Base-by-base conservation (phyloP, 257 asterid species). In the Gynochthodes officinalis region DNA sequence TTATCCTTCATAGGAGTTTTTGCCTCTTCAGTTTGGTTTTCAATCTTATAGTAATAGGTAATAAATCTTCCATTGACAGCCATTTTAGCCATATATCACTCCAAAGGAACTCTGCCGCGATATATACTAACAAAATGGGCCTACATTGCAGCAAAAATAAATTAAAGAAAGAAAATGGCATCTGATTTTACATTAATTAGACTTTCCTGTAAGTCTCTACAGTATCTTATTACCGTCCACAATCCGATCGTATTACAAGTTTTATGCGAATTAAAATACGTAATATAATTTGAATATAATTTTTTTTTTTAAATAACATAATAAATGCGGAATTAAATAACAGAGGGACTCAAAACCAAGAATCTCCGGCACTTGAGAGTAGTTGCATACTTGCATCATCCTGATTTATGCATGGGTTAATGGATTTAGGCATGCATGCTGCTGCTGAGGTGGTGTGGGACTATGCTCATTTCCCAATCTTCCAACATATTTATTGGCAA, bases 401-500 rank as follows among this genome's bases (percentile, higher is more conserved):
- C 23, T 48, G 27, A 15, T 61, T 49, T 48, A 4, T n/a, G n/a
- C n/a, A n/a, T n/a, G n/a, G n/a, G n/a, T n/a, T n/a, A n/a, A n/a
- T n/a, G n/a, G n/a, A n/a, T n/a, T n/a, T n/a, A n/a, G n/a, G n/a
- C n/a, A n/a, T n/a, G n/a, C n/a, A n/a, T n/a, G n/a, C n/a, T n/a
- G n/a, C n/a, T n/a, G n/a, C n/a, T n/a, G 50, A n/a, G 14, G 53
- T 40, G 42, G 27, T 40, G 67, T 7, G 42, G 42, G 33, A 46
- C 50, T 61, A 15, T 9, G n/a, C n/a, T n/a, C n/a, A n/a, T n/a
- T n/a, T 40, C 57, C 5, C 28, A 18, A 59, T 16, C 25, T 33
- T 32, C 30, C 66, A 57, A 25, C 66, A 55, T 80, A 76, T 73
- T 78, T 49, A 76, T 64, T 54, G 40, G 46, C 61, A 74, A 74